phyloP scores from a whole-genome alignment of 2,329 filamentous ascomycete species.

The Aspergillus japonicus region DNA sequence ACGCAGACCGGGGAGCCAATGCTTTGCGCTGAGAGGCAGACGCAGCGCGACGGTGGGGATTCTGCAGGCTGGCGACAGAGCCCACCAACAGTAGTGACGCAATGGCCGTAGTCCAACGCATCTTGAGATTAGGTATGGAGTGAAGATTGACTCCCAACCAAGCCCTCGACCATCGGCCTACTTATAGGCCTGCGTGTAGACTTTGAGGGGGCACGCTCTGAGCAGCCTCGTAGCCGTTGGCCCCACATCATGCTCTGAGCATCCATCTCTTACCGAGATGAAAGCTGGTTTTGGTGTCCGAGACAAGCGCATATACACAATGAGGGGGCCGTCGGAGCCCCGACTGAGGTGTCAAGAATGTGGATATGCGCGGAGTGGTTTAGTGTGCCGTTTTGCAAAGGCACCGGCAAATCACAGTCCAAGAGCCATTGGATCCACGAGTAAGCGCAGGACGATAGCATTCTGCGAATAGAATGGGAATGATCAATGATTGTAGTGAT shows the following conservation, averaged over 20 bases:
- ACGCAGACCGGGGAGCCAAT: neutral
- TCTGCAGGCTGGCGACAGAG: slow-evolving; percentile 18
- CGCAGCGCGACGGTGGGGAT: slow-evolving; percentile 21
- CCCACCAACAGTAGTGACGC: slow-evolving; percentile 9
- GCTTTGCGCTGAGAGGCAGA: neutral
- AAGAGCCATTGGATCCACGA: neutral
- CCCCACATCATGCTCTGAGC: neutral
- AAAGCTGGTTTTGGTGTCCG: neutral
- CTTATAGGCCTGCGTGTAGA: neutral
- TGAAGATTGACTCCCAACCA: neutral
- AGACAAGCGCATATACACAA: neutral
- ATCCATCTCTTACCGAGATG: neutral
- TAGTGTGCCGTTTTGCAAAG: neutral
- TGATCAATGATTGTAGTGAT: neutral
- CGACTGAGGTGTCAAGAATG: neutral
- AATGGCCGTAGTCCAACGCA: slow-evolving; percentile 8
- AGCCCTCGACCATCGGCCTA: neutral
- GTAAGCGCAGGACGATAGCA: neutral
- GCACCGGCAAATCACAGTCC: neutral
- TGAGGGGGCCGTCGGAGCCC: neutral
- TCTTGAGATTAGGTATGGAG: neutral
- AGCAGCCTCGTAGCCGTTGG: neutral
- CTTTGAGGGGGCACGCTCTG: neutral
- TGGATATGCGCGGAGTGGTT: neutral
- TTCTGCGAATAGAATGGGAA: neutral